phyloP scores from a whole-genome alignment of 192 early-diverging fungal genomes.

The Mortierella alpina region DNA sequence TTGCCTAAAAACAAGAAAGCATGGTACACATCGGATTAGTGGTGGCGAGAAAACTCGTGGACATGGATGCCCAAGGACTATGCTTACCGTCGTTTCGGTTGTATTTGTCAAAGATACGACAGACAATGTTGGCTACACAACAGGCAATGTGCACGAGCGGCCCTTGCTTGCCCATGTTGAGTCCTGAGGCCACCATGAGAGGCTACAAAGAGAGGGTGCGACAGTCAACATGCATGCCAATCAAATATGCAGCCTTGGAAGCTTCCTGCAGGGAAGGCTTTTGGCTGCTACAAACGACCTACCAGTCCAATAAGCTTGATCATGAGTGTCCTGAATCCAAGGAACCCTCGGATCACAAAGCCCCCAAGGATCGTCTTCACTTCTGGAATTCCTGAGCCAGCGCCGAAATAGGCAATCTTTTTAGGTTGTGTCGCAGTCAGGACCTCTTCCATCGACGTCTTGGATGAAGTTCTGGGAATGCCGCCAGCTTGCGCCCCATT shows the following conservation, averaged over 20 bases:
- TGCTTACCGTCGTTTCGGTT: conserved; percentile 79
- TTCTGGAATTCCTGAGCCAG: conserved; percentile 93
- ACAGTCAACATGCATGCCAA: background rate
- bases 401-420: conserved; percentile 57
- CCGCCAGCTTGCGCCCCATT: conserved; percentile 53
- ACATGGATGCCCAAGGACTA: background rate
- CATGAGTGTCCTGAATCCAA: conserved; percentile 91
- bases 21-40: background rate
- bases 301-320: conserved; percentile 95
- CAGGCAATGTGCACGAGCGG: conserved; percentile 95
- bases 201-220: conserved; percentile 54
- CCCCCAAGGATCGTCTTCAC: conserved; percentile 96
- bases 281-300: conserved; percentile 16
- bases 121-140: conserved; percentile 89
- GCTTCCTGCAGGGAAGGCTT: background rate
- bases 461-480: conserved; percentile 65
- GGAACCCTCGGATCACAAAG: conserved; percentile 92
- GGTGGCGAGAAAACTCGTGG: background rate
- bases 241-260: background rate
- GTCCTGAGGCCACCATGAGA: conserved; percentile 85
- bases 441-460: conserved; percentile 17
- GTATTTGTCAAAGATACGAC: conserved; percentile 92
- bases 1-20: conserved; percentile 61
- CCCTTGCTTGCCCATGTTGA: conserved; percentile 95
- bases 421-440: conserved; percentile 38